phyloP scores from a whole-genome alignment of 192 early-diverging fungal genomes.

The Rhizoclosmatium sp. region DNA sequence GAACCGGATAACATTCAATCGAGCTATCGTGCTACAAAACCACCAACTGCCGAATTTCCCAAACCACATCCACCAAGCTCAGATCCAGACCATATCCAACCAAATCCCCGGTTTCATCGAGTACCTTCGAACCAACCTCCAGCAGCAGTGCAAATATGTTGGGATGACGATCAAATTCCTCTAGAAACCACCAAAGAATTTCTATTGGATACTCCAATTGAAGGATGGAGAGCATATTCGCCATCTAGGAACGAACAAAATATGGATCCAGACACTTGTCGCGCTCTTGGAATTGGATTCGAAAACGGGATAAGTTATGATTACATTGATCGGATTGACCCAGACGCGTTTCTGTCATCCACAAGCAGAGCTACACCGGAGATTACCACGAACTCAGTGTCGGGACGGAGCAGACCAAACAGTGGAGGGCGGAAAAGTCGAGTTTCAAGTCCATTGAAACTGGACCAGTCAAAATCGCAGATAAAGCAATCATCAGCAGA shows the following conservation, averaged over 20 bases:
- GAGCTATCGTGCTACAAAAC: not conserved
- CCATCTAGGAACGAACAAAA: not conserved
- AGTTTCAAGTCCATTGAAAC: no score
- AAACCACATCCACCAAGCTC: not conserved
- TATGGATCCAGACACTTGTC: not conserved
- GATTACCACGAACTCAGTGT: no score
- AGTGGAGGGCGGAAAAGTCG: no score
- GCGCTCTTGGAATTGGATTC: not conserved
- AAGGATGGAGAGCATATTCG: not conserved
- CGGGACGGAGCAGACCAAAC: no score
- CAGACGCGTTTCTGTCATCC: no score
- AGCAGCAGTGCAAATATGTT: not conserved
- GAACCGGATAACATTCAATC: not conserved
- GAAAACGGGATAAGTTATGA: slow-evolving; percentile 8
- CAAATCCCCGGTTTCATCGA: not conserved
- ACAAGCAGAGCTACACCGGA: no score
- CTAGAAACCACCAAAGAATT: not conserved
- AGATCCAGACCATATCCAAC: not conserved
- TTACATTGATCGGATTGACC: slow-evolving; percentile 2
- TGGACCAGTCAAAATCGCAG: no score
- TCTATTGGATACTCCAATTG: slow-evolving; percentile 11
- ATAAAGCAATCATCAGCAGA: no score
- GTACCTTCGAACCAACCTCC: not conserved
- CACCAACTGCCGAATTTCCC: not conserved
- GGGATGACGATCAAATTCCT: not conserved